phyloP scores from a whole-genome alignment of 345 rosid genomes.

The Carallia brachiata region DNA sequence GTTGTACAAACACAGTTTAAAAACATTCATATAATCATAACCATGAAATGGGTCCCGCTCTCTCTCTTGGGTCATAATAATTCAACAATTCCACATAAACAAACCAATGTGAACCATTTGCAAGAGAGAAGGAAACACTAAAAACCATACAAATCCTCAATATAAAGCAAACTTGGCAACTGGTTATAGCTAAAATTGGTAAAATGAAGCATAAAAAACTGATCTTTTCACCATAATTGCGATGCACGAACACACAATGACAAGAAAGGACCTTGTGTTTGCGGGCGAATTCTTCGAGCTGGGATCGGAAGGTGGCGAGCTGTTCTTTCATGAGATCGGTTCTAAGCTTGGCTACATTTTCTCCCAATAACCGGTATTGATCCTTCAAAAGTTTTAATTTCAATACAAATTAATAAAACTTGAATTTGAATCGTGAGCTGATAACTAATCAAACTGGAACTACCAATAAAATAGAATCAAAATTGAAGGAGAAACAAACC shows the following conservation, averaged over 20 bases:
- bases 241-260: background rate
- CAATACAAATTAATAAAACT: background rate
- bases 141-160: too few relatives aligned
- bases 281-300: constrained; percentile 89
- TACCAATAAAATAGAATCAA: background rate
- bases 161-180: background rate
- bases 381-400: constrained; percentile 37
- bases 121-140: too few relatives aligned
- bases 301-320: constrained; percentile 81
- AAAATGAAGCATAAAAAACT: background rate
- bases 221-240: background rate
- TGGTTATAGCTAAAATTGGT: background rate
- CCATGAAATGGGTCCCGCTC: background rate
- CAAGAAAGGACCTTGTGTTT: constrained; percentile 67
- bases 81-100: too few relatives aligned
- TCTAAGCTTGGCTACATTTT: constrained; percentile 82
- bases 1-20: background rate
- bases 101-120: too few relatives aligned
- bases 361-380: constrained; percentile 77
- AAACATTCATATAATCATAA: background rate
- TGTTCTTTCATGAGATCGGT: constrained; percentile 96
- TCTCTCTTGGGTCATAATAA: too few relatives aligned
- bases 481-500: constrained; percentile 35
- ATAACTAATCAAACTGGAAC: background rate
- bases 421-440: too few relatives aligned